These are phyloP conservation scores for Musa troglodytarum DNA, from an alignment of 176 grass and related monocot genomes.

Conservation along the genomic window DNA sequence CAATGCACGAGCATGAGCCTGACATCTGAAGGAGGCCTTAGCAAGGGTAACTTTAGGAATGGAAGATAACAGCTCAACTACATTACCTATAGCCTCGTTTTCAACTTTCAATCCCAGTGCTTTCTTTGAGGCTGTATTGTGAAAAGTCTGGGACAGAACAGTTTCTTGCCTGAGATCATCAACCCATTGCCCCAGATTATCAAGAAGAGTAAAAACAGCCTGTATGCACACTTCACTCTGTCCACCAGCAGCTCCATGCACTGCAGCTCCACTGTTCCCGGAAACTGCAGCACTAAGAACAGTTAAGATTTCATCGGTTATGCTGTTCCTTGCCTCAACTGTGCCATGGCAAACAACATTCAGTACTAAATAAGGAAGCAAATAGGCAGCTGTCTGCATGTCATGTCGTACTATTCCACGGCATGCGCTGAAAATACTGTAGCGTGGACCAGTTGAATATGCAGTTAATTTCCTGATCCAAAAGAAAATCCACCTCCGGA, in stretches of 20 bases:
- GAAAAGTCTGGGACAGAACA: slow-evolving; percentile 60
- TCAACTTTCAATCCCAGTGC: slow-evolving; percentile 43
- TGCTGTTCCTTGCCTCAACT: slow-evolving; percentile 63
- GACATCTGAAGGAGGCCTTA: slow-evolving; percentile 78
- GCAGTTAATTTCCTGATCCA: slow-evolving; percentile 85
- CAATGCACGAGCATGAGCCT: slow-evolving; percentile 88
- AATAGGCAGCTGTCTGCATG: slow-evolving; percentile 83
- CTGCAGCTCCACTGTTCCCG: slow-evolving; percentile 62
- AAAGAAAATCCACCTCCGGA: slow-evolving; percentile 80
- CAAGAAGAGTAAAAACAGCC: slow-evolving; percentile 93
- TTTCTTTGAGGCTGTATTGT: slow-evolving; percentile 32
- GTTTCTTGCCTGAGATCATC: slow-evolving; percentile 93
- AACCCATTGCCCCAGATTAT: slow-evolving; percentile 97
- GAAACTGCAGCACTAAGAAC: slow-evolving; percentile 84
- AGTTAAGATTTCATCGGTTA: slow-evolving; percentile 85
- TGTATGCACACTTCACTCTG: slow-evolving; percentile 93
- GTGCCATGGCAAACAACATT: slow-evolving; percentile 94
- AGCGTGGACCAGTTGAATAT: slow-evolving; percentile 63
- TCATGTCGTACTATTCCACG: slow-evolving; percentile 83
- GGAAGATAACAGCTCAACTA: slow-evolving; percentile 65
- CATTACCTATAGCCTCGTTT: slow-evolving; percentile 41
- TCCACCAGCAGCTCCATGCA: slow-evolving; percentile 55
- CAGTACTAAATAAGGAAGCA: slow-evolving; percentile 85
- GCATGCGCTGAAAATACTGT: slow-evolving; percentile 78
- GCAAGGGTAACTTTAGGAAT: slow-evolving; percentile 94